Evolutionary conservation across 768 basidiomycete genomes (phyloP), one percentile per base, ranked within the genome.

Genomic region (Mycena venus): DNA sequence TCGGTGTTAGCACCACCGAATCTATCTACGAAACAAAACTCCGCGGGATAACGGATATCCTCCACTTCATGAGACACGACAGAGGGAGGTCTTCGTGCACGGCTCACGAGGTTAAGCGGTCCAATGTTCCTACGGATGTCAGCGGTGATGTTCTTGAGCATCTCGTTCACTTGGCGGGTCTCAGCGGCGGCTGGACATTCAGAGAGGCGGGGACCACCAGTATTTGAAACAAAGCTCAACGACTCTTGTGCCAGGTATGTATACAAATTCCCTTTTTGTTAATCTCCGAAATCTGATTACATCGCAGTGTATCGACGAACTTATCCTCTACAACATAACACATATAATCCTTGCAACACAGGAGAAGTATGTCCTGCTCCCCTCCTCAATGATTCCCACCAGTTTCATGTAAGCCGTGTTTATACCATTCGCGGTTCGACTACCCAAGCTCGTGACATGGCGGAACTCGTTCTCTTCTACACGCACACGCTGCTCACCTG

Each of bases 261-360:
- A n/a, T 49, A 27, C 44, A 64, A 64, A 49, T 49, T 51, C 23
- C 21, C 31, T 44, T 64, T 51, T 19, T 34, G 63, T 64, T 34
- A 12, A 64, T 64, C 29, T 64, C 47, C 51, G 42, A 51, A 49
- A 14, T 36, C 44, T 64, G 47, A 64, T 19, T 36, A 36, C 32
- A 51, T 64, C n/a, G 42, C 32, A 64, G 63, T 64, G 63, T 34
- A 64, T 64, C 32, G 63, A 64, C 63, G 63, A 64, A 34, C 63
- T 64, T 23, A 64, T 64, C 31, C 8, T 9, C 47, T 49, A 64
- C 32, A 31, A 64, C 1, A 29, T 49, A 64, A 64, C 63, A 31
- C 63, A 64, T 64, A 64, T 64, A 32, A 51, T 64, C 31, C 47
- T 64, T n/a, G 19, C 63, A 64, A 64, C 63, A 32, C 63, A 31